These are phyloP conservation scores for Boletus bicolor DNA, from an alignment of 768 basidiomycete genomes.

Conservation along the genomic window DNA sequence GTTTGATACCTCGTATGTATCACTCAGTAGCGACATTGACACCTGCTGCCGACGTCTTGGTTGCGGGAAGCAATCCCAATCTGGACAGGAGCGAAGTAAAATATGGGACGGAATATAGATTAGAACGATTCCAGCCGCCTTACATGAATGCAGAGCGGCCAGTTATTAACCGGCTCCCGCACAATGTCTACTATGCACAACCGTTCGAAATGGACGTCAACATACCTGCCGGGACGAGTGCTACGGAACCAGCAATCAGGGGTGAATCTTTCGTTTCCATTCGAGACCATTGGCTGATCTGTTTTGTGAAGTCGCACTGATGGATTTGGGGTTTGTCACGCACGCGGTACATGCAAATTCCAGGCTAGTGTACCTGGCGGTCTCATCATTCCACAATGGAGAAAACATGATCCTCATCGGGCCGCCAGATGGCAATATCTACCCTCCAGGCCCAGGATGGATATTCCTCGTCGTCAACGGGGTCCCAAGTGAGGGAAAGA, in stretches of 20 bases:
- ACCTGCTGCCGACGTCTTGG: constrained; percentile 68
- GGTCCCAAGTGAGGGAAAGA: constrained; percentile 60
- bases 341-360: constrained; percentile 75
- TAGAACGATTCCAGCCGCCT: constrained; percentile 82
- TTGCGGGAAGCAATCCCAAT: constrained; percentile 84
- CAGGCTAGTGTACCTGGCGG: constrained; percentile 65
- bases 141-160: constrained; percentile 71
- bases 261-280: constrained; percentile 35
- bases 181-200: constrained; percentile 44
- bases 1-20: constrained; percentile 70
- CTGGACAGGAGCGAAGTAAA: constrained; percentile 66
- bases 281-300: constrained; percentile 3
- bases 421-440: constrained; percentile 61
- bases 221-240: constrained; percentile 35
- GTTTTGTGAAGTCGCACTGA: constrained; percentile 53
- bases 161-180: constrained; percentile 35
- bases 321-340: constrained; percentile 83
- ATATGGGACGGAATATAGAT: constrained; percentile 85
- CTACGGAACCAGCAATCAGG: constrained; percentile 43
- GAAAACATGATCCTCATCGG: constrained; percentile 54
- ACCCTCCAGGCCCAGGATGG: constrained; percentile 83
- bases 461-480: constrained; percentile 63
- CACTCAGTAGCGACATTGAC: constrained; percentile 82
- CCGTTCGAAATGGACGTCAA: constrained; percentile 45
- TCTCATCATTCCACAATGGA: constrained; percentile 40